Conservation (phyloP, 768 basidiomycete species). For the Termitomyces sp. region DNA sequence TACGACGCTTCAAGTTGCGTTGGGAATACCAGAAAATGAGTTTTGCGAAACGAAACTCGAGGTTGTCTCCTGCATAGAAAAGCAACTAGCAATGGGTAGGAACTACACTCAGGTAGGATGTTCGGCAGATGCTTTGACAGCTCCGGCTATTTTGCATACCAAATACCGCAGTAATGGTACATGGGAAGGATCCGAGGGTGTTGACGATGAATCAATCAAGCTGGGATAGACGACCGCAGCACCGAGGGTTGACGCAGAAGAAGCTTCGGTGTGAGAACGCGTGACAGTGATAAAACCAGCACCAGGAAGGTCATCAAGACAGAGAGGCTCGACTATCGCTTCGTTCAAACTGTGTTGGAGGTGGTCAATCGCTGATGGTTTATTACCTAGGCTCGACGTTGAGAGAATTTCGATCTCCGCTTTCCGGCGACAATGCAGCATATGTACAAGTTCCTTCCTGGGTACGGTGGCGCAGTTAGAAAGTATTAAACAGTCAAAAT, state of each 20-base stretch:
- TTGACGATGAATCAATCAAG: slow-evolving; percentile 4
- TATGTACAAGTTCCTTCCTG: slow-evolving; percentile 78
- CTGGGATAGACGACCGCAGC: slow-evolving; percentile 1
- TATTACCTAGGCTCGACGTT: slow-evolving; percentile 8
- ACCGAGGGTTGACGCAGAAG: neutral
- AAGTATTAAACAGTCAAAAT: neutral
- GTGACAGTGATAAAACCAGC: neutral
- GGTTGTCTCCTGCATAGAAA: too few species aligned
- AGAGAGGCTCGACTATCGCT: neutral
- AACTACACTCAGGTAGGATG: slow-evolving; percentile 2
- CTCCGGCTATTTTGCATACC: slow-evolving; percentile 20
- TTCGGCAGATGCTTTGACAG: slow-evolving; percentile 10
- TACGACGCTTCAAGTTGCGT: neutral
- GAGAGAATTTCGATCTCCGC: slow-evolving; percentile 86
- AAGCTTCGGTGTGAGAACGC: neutral
- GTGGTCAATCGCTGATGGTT: neutral
- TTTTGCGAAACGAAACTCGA: slow-evolving; percentile 1
- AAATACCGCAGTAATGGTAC: slow-evolving; percentile 22
- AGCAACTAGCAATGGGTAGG: too few species aligned
- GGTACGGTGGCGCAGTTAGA: neutral
- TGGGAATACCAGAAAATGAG: neutral
- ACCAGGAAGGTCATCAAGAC: neutral
- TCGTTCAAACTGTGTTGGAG: neutral
- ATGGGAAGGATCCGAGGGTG: slow-evolving; percentile 12
- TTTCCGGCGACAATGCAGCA: slow-evolving; percentile 81